A percentile compares a stretch with the other conserved stretches of the same genome.
Evolutionary conservation across 345 rosid genomes (phyloP).

Genomic region (Sonneratia alba): DNA sequence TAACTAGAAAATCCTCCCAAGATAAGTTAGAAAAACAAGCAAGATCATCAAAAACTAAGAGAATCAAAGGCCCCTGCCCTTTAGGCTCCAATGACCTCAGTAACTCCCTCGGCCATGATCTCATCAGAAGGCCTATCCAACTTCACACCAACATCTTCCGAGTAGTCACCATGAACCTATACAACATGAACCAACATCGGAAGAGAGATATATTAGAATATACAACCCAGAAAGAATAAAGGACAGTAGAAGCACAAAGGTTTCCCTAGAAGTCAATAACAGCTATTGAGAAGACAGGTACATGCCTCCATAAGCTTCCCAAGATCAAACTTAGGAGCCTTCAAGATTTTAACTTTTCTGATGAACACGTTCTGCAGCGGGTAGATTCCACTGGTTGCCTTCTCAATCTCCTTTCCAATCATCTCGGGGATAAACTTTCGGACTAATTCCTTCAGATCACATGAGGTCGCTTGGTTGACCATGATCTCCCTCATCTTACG

Average conservation of each 20-base stretch:
- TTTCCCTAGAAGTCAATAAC: background rate
- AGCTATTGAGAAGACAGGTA: background rate
- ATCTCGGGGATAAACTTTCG: slow-evolving; percentile 76
- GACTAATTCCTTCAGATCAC: slow-evolving; percentile 81
- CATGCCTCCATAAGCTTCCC: slow-evolving; percentile 93
- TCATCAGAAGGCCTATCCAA: slow-evolving; percentile 83
- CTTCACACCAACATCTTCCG: slow-evolving; percentile 80
- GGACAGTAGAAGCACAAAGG: background rate
- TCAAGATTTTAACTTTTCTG: slow-evolving; percentile 87
- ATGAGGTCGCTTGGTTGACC: slow-evolving; percentile 65
- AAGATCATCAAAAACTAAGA: background rate
- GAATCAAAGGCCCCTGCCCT: background rate
- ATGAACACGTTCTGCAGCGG: slow-evolving; percentile 88
- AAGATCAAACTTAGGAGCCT: slow-evolving; percentile 92
- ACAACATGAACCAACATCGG: background rate
- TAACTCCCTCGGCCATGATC: slow-evolving; percentile 42
- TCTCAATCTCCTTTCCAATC: slow-evolving; percentile 87
- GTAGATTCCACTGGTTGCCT: slow-evolving; percentile 67
- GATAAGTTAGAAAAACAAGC: background rate
- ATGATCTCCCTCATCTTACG: slow-evolving; percentile 92
- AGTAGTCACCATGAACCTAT: slow-evolving; percentile 81
- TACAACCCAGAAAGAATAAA: background rate
- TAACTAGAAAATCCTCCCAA: background rate
- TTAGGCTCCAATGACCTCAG: slow-evolving; percentile 58
- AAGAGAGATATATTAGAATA: background rate